Base-by-base conservation (phyloP, 768 basidiomycete genomes). In the Ramaria rubella region DNA sequence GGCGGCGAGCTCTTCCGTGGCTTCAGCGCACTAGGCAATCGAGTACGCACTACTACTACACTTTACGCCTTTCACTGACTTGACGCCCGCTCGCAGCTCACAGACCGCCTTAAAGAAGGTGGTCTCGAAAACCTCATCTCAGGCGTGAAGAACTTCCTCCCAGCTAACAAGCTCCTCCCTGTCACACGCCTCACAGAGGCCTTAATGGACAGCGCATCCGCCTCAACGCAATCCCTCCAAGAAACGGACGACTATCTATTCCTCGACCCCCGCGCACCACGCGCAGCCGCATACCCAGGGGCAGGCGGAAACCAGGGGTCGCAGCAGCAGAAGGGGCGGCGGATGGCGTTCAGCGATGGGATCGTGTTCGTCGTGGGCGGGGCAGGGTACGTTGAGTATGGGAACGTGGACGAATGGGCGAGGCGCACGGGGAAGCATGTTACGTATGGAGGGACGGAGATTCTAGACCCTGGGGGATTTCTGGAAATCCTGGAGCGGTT, bases 91-190 rank as follows among this genome's bases (percentile, higher is more conserved):
- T 52, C 45, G 36, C 43, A 96, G 94, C 81, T 98, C 45, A 94
- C 93, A 1, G 92, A 94, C 66, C 81, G 91, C 46, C 74, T 98
- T 54, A 90, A 94, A 71, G 95, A 96, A 66, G 90, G 94, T 33
- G 93, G 93, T n/a, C 78, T 98, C 30, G 94, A 98, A 68, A 95
- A 95, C 68, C 77, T 99, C 15, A 90, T 99, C 60, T 94, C 94
- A 0, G 95, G 94, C 36, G 96, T 99, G 64, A 96, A 95, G 69
- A 97, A 96, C 72, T 94, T 99, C 77, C 72, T 99, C 17, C 96
- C 96, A 1, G 87, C 91, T 2, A 91, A 93, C 68, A 95, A 99
- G 71, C 81, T 96, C 36, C 80, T 96, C 49, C 87, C 92, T 11
- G 83, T 95, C 45, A 97, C 96, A 0, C 85, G 96, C 11, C 77